Conservation (phyloP, 1,139 yeast genomes). For the Yarrowia galli region DNA sequence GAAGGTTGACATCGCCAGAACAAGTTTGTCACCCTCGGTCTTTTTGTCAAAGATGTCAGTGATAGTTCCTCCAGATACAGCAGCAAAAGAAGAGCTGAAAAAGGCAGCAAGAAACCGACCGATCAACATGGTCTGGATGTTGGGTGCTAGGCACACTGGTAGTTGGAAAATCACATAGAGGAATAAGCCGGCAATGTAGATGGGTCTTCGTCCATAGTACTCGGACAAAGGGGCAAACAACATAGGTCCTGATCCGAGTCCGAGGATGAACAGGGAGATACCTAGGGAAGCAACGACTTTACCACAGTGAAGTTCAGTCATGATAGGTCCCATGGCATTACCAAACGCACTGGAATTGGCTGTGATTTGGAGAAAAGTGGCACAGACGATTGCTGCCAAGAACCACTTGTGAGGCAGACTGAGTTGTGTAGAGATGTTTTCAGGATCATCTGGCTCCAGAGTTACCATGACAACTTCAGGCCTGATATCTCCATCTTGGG, state of each 20-base stretch:
- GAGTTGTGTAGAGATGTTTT: conserved; percentile 38
- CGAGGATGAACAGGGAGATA: conserved; percentile 67
- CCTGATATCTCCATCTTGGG: not conserved
- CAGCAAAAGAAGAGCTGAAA: conserved; percentile 65
- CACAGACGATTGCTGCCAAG: conserved; percentile 17
- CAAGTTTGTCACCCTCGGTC: conserved; percentile 53
- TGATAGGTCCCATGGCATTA: conserved; percentile 17
- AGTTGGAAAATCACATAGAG: conserved; percentile 64
- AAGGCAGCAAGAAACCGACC: conserved; percentile 68
- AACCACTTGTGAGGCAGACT: conserved; percentile 23
- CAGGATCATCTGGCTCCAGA: conserved; percentile 21
- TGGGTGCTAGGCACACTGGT: conserved; percentile 49
- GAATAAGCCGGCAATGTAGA: conserved; percentile 54
- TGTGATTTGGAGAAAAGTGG: conserved; percentile 21
- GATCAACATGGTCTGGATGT: conserved; percentile 62
- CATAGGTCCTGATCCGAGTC: conserved; percentile 69
- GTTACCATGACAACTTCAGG: conserved; percentile 10
- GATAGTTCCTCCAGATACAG: conserved; percentile 70
- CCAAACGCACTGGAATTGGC: conserved; percentile 21
- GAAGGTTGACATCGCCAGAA: conserved; percentile 62
- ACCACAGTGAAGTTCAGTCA: conserved; percentile 12
- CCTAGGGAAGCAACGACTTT: conserved; percentile 59
- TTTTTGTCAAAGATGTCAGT: conserved; percentile 64
- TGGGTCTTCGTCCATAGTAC: conserved; percentile 63
- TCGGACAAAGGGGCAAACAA: conserved; percentile 72